Base-by-base conservation (phyloP, 257 asterid species). In the Cynanchum wilfordii region DNA sequence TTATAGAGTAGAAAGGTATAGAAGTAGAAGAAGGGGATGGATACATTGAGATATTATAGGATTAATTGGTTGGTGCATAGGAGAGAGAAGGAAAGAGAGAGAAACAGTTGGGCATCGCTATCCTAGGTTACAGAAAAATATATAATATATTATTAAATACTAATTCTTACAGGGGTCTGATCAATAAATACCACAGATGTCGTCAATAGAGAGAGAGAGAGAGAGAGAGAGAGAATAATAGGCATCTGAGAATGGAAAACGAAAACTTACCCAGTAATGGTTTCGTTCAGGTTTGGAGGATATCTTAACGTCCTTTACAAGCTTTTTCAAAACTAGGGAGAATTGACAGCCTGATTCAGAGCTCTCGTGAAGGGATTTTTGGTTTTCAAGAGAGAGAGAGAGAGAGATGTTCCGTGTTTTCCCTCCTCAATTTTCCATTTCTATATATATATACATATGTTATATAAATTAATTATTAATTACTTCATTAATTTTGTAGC, bases 91-190 rank as follows among this genome's bases (percentile, higher is more conserved):
- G 38, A 71, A 55, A 49, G 66, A 57, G 55, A 51, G 42, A 73
- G 70, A 65, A 67, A 71, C 78, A 74, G 82, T 81, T 81, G 76
- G 69, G 52, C 66, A 75, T 78, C 82, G 56, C 82, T 59, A 75
- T 78, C 84, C 70, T 25, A 71, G 71, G 66, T 55, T 12, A 73
- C 74, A 68, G n/a, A n/a, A 77, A 69, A 76, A 69, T 69, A 42
- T 42, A 38, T 30, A 30, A 2, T 30, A 30, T 30, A 30, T 30
- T 3, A 33, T 33, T 33, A 33, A 42, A 65, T 45, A 45, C 2
- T 45, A 45, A 45, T 45, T 49, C 57, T 65, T 69, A 55, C 70
- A 24, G 69, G 33, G 33, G 20, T 71, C 71, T 73, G 68, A 75
- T 63, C 19, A 58, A 33, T 72, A 60, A 58, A 33, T 72, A 60